Conservation (phyloP, 73 alveolate species). For the Symbiodinium pilosum region DNA sequence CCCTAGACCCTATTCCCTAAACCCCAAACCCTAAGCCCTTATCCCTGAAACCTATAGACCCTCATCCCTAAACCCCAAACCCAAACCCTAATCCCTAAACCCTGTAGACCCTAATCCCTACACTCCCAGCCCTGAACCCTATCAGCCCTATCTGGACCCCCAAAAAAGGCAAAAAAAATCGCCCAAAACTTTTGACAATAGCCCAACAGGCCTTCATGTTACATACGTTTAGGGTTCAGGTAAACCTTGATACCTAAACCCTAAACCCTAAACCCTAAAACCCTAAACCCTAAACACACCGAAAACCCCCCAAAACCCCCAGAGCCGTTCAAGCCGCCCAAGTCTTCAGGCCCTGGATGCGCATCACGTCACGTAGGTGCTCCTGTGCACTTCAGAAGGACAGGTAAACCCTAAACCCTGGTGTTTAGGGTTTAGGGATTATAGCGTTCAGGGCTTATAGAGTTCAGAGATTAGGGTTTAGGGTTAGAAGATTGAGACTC, state of each 20-base stretch:
- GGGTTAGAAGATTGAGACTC: neutral
- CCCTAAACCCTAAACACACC: neutral
- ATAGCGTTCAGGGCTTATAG: neutral
- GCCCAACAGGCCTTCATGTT: too few relatives aligned
- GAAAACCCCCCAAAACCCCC: neutral
- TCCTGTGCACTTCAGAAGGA: conserved; percentile 1
- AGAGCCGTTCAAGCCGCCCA: conserved; percentile 5
- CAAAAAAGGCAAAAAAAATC: too few relatives aligned
- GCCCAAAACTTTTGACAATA: too few relatives aligned
- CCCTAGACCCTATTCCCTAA: neutral
- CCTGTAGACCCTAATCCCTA: neutral
- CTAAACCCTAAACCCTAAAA: neutral
- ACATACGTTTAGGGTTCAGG: too few relatives aligned
- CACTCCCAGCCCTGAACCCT: neutral
- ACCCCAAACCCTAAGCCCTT: neutral
- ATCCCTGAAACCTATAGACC: neutral
- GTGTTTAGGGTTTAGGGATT: neutral
- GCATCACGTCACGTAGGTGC: conserved; percentile 81
- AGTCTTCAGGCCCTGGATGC: conserved; percentile 74
- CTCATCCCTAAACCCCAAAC: neutral
- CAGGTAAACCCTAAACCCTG: neutral
- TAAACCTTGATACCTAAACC: neutral
- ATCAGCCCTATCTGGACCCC: too few relatives aligned
- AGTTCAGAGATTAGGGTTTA: neutral
- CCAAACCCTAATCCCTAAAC: neutral